Percentiles rank a stretch among this genome's conserved stretches.
phyloP scores from a whole-genome alignment of 2,329 filamentous ascomycete genomes.

The Penicillium sp. region DNA sequence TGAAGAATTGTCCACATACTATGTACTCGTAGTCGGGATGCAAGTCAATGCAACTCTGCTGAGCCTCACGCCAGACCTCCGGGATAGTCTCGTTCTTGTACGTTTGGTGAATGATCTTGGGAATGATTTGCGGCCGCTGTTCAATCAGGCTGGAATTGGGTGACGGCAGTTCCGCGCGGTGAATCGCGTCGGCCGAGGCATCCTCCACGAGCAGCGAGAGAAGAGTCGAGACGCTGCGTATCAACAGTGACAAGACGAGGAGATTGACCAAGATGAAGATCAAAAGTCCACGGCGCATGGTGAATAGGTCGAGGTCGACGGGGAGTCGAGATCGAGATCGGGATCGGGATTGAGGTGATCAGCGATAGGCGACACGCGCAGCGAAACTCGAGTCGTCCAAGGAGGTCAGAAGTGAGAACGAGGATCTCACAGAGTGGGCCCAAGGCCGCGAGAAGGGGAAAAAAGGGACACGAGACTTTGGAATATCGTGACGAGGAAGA shows the following conservation, averaged over 20 bases:
- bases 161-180: slow-evolving; percentile 66
- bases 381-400: neutral
- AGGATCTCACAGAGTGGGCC: neutral
- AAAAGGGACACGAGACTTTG: neutral
- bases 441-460: neutral
- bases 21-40: slow-evolving; percentile 77
- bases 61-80: slow-evolving; percentile 66
- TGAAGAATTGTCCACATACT: slow-evolving; percentile 48
- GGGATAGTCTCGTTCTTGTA: slow-evolving; percentile 74
- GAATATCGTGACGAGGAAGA: neutral
- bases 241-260: slow-evolving; percentile 65
- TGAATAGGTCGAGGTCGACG: slow-evolving; percentile 27
- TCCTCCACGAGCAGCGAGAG: slow-evolving; percentile 71
- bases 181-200: slow-evolving; percentile 69
- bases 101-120: slow-evolving; percentile 78
- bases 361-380: neutral
- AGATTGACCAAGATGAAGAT: slow-evolving; percentile 69
- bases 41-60: slow-evolving; percentile 67
- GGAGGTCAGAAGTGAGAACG: neutral
- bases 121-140: slow-evolving; percentile 65
- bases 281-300: slow-evolving; percentile 64
- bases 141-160: slow-evolving; percentile 65
- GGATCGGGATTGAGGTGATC: neutral
- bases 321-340: neutral
- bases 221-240: slow-evolving; percentile 72